phyloP scores from a whole-genome alignment of 768 basidiomycete genomes.

The Obba rivulosa region DNA sequence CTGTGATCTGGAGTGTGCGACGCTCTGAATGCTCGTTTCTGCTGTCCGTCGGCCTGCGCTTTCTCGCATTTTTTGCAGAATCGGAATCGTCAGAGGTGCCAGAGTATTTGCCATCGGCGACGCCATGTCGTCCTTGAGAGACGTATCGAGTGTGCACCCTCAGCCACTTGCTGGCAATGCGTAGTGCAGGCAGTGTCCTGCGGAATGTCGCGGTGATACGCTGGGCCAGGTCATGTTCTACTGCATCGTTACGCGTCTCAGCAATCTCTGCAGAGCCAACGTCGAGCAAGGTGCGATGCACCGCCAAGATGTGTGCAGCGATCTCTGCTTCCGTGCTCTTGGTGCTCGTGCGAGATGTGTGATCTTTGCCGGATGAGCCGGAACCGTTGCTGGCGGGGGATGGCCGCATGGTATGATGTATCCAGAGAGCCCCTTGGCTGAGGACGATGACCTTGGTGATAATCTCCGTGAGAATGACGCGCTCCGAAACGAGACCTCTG shows the following conservation, averaged over 20 bases:
- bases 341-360: neutral
- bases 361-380: conserved; percentile 4
- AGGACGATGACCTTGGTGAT: conserved; percentile 72
- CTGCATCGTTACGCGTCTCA: conserved; percentile 44
- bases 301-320: conserved; percentile 58
- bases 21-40: neutral
- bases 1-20: conserved; percentile 9
- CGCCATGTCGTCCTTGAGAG: conserved; percentile 31
- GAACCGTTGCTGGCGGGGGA: conserved; percentile 18
- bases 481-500: conserved; percentile 53
- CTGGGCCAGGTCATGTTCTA: conserved; percentile 63
- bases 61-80: neutral
- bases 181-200: conserved; percentile 78
- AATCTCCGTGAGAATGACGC: conserved; percentile 67
- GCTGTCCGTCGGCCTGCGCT: conserved; percentile 12
- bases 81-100: neutral
- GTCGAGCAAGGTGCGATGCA: conserved; percentile 59
- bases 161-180: conserved; percentile 89
- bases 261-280: conserved; percentile 60
- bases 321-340: conserved; percentile 55
- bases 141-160: conserved; percentile 69
- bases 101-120: conserved; percentile 12
- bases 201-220: conserved; percentile 83
- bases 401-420: conserved; percentile 69
- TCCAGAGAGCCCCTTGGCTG: conserved; percentile 80